Evolutionary conservation across 2,329 filamentous ascomycete genomes (phyloP), one percentile per base, ranked within the genome.

Genomic region (Arthrobotrys megalospora): DNA sequence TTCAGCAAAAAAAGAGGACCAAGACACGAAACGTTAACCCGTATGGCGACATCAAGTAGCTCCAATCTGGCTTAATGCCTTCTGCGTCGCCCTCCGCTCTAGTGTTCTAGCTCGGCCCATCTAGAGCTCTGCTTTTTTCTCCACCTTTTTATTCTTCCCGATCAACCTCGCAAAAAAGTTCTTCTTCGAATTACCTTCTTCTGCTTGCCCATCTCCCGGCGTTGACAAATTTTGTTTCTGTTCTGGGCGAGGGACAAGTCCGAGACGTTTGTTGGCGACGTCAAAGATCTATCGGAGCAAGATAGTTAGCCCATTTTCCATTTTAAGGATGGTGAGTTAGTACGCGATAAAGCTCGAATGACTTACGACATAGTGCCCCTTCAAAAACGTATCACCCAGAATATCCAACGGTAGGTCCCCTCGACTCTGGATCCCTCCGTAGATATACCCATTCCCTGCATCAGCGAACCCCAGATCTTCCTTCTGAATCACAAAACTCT

Each of bases 401-500:
- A 92, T 91, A 82, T 91, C 90, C 80, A 91, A 90, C 1, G 84
- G 82, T 82, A 88, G 85, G 65, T 85, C 84, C 2, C 90, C 90
- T 48, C 89, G 87, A 62, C 88, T 90, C 84, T 92, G 90, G 36
- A 92, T 88, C 1, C 89, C 90, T 5, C 90, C 91, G 81, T 90
- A 92, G 81, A 87, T 86, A 83, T 87, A 87, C 1, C 87, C 87
- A 60, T 87, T 85, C 10, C 87, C 87, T 0, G 87, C 86, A 66
- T 87, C 85, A 0, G 89, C 87, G 80, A 91, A 91, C 0, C 86
- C 85, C 10, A 92, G 83, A 81, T 91, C 89, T 79, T 90, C 88
- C 81, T 90, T 90, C 84, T 90, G 88, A 67, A 92, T 86, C 14
- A 85, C 83, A 81, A 91, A 90, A 58, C 88, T 86, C 80, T 86